A percentile compares a stretch with the other conserved stretches of the same genome.
phyloP scores from a whole-genome alignment of 352 stramenopile genomes.

The Halophytophthora batemanensis region DNA sequence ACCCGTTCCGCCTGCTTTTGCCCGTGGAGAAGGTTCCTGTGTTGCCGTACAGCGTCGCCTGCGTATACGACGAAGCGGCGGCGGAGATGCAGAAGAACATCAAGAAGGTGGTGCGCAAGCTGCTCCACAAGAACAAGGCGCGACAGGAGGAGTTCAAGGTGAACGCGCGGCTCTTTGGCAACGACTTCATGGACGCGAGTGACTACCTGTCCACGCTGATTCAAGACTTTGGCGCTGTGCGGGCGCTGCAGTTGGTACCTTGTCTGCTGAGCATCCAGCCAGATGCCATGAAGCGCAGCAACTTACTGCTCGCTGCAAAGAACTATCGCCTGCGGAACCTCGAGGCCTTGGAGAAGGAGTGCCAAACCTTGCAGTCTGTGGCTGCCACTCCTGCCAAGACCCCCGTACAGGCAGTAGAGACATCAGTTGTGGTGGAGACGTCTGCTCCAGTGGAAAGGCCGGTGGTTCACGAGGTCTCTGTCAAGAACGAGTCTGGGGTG shows the following conservation, averaged over 20 bases:
- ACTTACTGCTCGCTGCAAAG: constrained; percentile 45
- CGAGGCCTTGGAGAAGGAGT: constrained; percentile 30
- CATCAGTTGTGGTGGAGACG: too few relatives aligned
- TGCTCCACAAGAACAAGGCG: constrained; percentile 55
- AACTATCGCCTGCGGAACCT: constrained; percentile 52
- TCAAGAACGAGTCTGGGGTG: too few relatives aligned
- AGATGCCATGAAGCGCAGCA: constrained; percentile 53
- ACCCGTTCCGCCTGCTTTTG: constrained; percentile 51
- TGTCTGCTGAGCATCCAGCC: constrained; percentile 65
- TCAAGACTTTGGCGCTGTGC: constrained; percentile 50
- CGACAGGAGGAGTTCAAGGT: constrained; percentile 80
- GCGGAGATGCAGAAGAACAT: constrained; percentile 71
- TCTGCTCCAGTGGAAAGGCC: too few relatives aligned
- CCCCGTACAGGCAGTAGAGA: not conserved
- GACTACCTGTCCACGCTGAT: constrained; percentile 71
- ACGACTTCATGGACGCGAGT: constrained; percentile 72
- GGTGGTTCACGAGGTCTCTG: too few relatives aligned
- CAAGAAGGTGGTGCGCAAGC: constrained; percentile 64
- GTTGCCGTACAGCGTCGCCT: constrained; percentile 50
- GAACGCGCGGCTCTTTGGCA: constrained; percentile 71
- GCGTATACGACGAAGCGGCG: constrained; percentile 58
- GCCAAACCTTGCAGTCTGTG: constrained; percentile 13
- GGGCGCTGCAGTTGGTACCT: constrained; percentile 59
- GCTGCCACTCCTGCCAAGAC: not conserved
- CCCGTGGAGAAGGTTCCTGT: constrained; percentile 42